Base-by-base conservation (phyloP, 2,329 filamentous ascomycete genomes). In the Alternaria angustiovoidea region DNA sequence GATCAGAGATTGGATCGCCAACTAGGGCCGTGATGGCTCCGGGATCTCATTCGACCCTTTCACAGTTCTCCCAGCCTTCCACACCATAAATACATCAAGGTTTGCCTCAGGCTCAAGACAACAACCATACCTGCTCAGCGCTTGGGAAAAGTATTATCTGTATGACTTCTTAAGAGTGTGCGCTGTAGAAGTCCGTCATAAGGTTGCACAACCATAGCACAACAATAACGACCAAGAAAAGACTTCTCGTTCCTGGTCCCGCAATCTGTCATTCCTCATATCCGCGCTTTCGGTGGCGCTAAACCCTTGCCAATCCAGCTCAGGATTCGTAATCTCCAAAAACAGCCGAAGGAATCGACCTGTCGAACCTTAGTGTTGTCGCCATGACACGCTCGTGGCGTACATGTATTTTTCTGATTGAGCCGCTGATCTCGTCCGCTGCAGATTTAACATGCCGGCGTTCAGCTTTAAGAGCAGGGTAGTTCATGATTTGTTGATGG, bases 1-100 rank as follows among this genome's bases (percentile, higher is more conserved):
- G 64, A 63, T 60, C 47, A 60, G 54, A 51, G 54, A 51, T 46
- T 56, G 49, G 63, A 65, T 64, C 62, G 57, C 54, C 63, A 42
- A 62, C 54, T 55, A 62, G 61, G 51, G 41, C 56, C 34, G 49
- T 47, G 43, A 16, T 51, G 51, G 41, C 36, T 48, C 57, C 32
- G 20, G n/a, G 28, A 49, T 24, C 38, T 18, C 36, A 49, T 26
- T 38, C 20, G 34, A 41, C 52, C 52, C 38, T 60, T 55, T 44
- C 38, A 60, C 56, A 54, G 26, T 34, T 54, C 56, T 30, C 7
- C 22, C 51, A 48, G 51, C 56, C 56, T 24, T 59, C 56, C 46
- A 49, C 46, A 38, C 24, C 32, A 24, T 20, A 26, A 26, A 24
- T 49, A n/a, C 46, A 38, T 49, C 20, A 49, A 24, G 46, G 16